Base-by-base conservation (phyloP, 768 basidiomycete genomes). In the Fomitopsis pulvina region DNA sequence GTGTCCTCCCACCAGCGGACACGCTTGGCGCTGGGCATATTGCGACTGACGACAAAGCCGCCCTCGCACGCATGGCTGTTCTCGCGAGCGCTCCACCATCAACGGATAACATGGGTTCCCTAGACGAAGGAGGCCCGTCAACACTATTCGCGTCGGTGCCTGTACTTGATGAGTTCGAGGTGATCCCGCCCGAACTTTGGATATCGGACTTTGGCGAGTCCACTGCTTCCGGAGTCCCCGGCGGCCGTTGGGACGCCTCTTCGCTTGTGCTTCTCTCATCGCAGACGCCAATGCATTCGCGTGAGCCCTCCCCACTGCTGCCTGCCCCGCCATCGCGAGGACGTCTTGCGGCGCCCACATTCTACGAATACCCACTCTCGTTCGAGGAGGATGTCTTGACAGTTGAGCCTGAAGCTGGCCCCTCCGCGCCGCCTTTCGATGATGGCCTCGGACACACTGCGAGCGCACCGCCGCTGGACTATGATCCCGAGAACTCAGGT, bases 21-120 rank as follows among this genome's bases (percentile, higher is more conserved):
- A 10, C 18, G 30, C 20, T 37, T 37, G 6, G 26, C 32, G 30
- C 59, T 10, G 66, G 63, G 14, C 68, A 69, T 41, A 60, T 70
- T 20, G 68, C 68, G 12, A 68, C 67, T 2, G 68, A 70, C 48
- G 68, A 70, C 52, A 70, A 70, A 54, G 56, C 57, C 2, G 24
- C 66, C 14, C 59, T 70, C 4, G 63, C 66, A n/a, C 63, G 55
- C 20, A 57, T 68, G 57, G 62, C 60, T 4, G 52, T 56, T 5
- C 29, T 66, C 38, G 63, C 58, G 11, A 63, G 61, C 51, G 50
- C 58, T 5, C 63, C 63, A n/a, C 60, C 51, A 11, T 39, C 50
- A 14, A 26, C 16, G 3, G 42, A 11, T 20, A 50, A 40, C 3
- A 45, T 57, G 20, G 48, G 41, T 11, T 44, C 55, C 0, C 43